Base-by-base conservation (phyloP, 345 rosid genomes). In the Syzygium grande region DNA sequence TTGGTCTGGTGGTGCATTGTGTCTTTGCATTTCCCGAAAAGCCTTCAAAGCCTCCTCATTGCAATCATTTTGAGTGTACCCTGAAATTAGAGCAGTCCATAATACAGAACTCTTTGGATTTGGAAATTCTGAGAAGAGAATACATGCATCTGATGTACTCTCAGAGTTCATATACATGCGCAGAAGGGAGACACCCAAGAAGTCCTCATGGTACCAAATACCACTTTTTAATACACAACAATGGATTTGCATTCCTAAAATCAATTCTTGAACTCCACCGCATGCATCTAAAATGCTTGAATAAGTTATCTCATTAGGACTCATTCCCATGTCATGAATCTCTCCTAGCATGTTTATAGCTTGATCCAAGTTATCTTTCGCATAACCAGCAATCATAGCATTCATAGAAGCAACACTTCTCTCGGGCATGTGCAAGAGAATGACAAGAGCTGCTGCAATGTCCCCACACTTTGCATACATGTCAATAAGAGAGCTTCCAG, bases 21-120 rank as follows among this genome's bases (percentile, higher is more conserved):
- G 87, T 84, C 88, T 90, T 78, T 87, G 95, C 99, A 97, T 96
- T 93, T 91, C 94, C 90, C 30, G 86, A 88, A 93, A 97, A 52
- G 92, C 91, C 68, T 88, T 91, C 90, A 95, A 93, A 54, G 99
- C 98, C 87, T 93, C 97, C 85, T 92, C 93, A 88, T 90, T 92
- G 88, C 92, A 94, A 86, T 95, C 96, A 86, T 94, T 95, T 90
- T 95, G 96, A 78, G 94, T 88, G 55, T 92, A 95, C 54, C 98
- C 96, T 51, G 99, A 97, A 89, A 97, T 95, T 92, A 97, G 88
- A 38, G 96, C 96, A 58, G 99, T 97, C 98, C 98, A 95, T 61
- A 94, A 86, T 87, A 96, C 89, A 58, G 90, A 85, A 88, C 96
- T 95, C 92, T 89, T 95, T 86, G 95, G 94, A 88, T 85, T 90